Evolutionary conservation across 2,329 filamentous ascomycete species (phyloP).

Genomic region (Apiospora phragmitis): DNA sequence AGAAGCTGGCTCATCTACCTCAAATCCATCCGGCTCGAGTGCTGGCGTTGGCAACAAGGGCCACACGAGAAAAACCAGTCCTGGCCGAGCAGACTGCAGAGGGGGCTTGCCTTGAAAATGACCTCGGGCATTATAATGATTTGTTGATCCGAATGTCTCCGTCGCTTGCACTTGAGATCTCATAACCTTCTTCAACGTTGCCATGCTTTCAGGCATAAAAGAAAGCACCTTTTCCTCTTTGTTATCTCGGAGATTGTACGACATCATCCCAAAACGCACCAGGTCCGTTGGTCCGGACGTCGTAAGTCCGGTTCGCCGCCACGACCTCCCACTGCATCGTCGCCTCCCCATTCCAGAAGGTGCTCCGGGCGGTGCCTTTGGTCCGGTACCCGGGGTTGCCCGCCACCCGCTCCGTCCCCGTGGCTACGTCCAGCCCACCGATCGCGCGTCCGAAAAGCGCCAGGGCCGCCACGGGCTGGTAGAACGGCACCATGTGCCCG

Average conservation of each 20-base stretch:
- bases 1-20: too few relatives aligned
- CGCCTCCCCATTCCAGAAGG: conserved; percentile 44
- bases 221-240: too few relatives aligned
- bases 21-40: too few relatives aligned
- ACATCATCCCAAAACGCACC: conserved; percentile 26
- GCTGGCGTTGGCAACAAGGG: too few relatives aligned
- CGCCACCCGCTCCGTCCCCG: conserved; percentile 33
- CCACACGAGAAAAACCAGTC: too few relatives aligned
- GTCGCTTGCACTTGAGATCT: too few relatives aligned
- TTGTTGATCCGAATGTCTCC: too few relatives aligned
- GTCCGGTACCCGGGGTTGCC: conserved; percentile 34
- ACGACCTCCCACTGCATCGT: conserved; percentile 36
- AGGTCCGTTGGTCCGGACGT: conserved; percentile 30
- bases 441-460: conserved; percentile 51
- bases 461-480: conserved; percentile 50
- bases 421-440: conserved; percentile 49
- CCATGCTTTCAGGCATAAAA: too few relatives aligned
- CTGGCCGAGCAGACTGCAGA: too few relatives aligned
- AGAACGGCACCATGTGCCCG: conserved; percentile 50
- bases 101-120: too few relatives aligned
- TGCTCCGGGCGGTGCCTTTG: conserved; percentile 39
- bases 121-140: too few relatives aligned
- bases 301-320: conserved; percentile 33
- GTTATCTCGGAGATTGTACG: neutral
- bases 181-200: too few relatives aligned